Percentiles rank a stretch among this genome's conserved stretches.
Evolutionary conservation across 805 yeast species (phyloP).

Genomic region (Sugiyamaella americana): DNA sequence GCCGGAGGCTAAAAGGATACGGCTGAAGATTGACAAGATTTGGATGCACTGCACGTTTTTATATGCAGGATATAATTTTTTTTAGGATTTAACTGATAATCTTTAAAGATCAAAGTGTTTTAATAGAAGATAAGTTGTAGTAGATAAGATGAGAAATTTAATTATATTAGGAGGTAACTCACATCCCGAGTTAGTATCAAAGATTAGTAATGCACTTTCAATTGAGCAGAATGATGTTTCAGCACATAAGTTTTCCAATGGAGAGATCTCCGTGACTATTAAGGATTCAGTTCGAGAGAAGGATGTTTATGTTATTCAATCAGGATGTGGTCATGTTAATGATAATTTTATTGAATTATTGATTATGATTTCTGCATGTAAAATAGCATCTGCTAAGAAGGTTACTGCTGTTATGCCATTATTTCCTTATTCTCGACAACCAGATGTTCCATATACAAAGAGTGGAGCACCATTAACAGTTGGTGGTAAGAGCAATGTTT

Average conservation of each 20-base stretch:
- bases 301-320: slow-evolving; percentile 86
- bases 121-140: no score
- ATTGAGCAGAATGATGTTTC: slow-evolving; percentile 62
- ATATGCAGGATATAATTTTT: no score
- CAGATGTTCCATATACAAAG: slow-evolving; percentile 80
- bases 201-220: slow-evolving; percentile 74
- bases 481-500: slow-evolving; percentile 19
- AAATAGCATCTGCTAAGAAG: slow-evolving; percentile 80
- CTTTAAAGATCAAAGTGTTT: no score
- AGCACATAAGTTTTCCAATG: slow-evolving; percentile 55
- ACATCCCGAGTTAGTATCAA: slow-evolving; percentile 68
- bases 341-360: slow-evolving; percentile 79
- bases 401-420: slow-evolving; percentile 90
- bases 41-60: no score
- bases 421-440: slow-evolving; percentile 94
- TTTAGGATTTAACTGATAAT: no score
- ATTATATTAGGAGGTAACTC: slow-evolving; percentile 88
- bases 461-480: slow-evolving; percentile 62
- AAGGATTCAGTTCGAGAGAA: slow-evolving; percentile 90
- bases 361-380: slow-evolving; percentile 85
- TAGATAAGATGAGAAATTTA: slow-evolving; percentile 74
- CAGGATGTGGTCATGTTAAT: slow-evolving; percentile 78
- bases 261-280: slow-evolving; percentile 86
- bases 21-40: no score
- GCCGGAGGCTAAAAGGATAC: no score